Evolutionary conservation across 495 filamentous ascomycete species (phyloP), one percentile per base, ranked within the genome.

Genomic region (Symbiotaphrina buchneri): DNA sequence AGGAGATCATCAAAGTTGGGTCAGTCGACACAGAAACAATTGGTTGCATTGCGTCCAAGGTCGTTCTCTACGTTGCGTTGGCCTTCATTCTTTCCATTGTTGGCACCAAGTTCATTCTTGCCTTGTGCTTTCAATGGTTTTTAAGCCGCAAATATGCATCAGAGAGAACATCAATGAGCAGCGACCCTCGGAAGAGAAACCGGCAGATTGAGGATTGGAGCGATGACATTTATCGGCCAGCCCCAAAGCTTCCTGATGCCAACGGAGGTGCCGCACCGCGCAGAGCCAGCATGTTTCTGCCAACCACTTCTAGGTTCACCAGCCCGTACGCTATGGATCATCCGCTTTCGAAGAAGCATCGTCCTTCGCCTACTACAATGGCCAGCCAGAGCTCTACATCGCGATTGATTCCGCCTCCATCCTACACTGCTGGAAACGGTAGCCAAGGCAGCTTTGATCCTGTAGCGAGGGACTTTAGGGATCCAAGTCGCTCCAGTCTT

Each of bases 131-230:
- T 55, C 79, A 90, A 41, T 99, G 87, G 90, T 87, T 99, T 45
- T 55, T 93, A 36, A 72, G 74, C 39, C 71, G 71, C 37, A 72
- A 68, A 18, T 84, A 81, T 45, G 85, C 71, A 6, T 76, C 87
- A 0, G 52, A 60, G 18, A 83, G 71, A 43, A 79, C 84, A 2
- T 76, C 71, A 7, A 54, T 69, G 44, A 53, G 52, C 10, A 62
- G 74, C 2, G 71, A 83, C 47, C 59, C 63, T 27, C 79, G 77
- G 45, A 72, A 77, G 47, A 68, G 90, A 27, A 73, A 85, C 33
- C 73, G 80, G 36, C 80, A 95, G 47, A 99, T 99, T 34, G 90
- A 99, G 51, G 85, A 94, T 39, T 99, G 90, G 90, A 74, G 71
- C 8, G 84, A 99, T 37, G 90, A 99, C 41, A 95, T 95, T 42